phyloP scores from a whole-genome alignment of 176 grass and related monocot genomes.

The Cocos nucifera region DNA sequence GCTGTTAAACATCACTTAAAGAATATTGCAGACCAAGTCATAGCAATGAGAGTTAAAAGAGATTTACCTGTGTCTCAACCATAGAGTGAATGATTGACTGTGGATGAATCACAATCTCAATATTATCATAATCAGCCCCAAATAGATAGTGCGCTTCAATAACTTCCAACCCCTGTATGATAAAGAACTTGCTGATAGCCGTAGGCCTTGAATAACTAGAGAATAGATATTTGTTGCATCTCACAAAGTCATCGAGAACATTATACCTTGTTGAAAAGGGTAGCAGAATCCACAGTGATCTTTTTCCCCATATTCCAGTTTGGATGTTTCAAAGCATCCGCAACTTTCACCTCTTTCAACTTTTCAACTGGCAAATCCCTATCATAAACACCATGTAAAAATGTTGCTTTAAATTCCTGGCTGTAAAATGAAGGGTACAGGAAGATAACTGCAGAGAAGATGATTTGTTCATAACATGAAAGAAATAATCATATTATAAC shows the following conservation, averaged over 20 bases:
- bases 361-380: conserved; percentile 91
- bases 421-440: too few species aligned
- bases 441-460: too few species aligned
- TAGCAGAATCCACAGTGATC: conserved; percentile 99
- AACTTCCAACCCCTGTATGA: conserved; percentile 81
- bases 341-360: conserved; percentile 89
- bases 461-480: too few species aligned
- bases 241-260: too few species aligned
- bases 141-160: conserved; percentile 99
- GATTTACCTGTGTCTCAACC: conserved; percentile 86
- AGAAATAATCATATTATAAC: too few species aligned
- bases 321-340: conserved; percentile 92
- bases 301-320: conserved; percentile 99
- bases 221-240: conserved; percentile 5
- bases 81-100: conserved; percentile 99
- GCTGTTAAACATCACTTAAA: too few species aligned
- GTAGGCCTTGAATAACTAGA: not conserved
- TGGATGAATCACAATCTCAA: conserved; percentile 97
- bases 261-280: conserved; percentile 90
- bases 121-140: conserved; percentile 83
- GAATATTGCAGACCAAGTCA: not conserved
- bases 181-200: not conserved
- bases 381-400: conserved; percentile 10
- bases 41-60: not conserved
- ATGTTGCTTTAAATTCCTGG: not conserved